Base-by-base conservation (phyloP, 257 asterid genomes). In the Scutellaria baicalensis region DNA sequence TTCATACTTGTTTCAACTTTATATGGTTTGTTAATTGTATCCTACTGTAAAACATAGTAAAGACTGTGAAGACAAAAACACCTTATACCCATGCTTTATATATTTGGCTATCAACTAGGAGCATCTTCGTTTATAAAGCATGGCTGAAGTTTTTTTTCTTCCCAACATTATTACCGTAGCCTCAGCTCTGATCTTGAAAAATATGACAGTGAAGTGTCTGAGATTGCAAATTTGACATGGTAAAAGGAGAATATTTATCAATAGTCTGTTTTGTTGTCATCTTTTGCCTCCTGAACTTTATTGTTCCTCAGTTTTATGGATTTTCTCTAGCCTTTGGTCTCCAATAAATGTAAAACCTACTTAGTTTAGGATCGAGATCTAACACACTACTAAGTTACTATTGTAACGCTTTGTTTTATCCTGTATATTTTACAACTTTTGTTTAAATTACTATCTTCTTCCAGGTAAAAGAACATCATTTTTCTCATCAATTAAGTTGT, bases 401-500 rank as follows among this genome's bases (percentile, higher is more conserved):
- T n/a, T 3, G 17, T 50, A 44, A 20, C 18, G 55, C 43, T 45
- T 39, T 64, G 7, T 33, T 6, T n/a, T 10, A 59, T 9, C 35
- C 43, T 56, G 60, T n/a, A 54, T 31, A 60, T 59, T 64, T 55
- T 33, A 13, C 66, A 23, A 31, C 63, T 42, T 33, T 38, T 52
- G 16, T 66, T 71, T 64, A 16, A 47, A 8, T 38, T 35, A 44
- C 48, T 69, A 20, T 48, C 33, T 11, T 6, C 68, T 12, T 59
- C 67, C 56, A 20, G 49, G 55, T 49, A 42, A 40, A 11, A 14
- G 43, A 60, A 61, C 17, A 6, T 31, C 36, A 38, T 20, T 56
- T 45, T 75, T 70, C 70, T 74, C 36, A 68, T 64, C 71, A 27
- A 68, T 64, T 33, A 31, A 33, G 63, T 66, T 76, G 57, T 40